phyloP scores from a whole-genome alignment of 148 eudicot genomes.

The Chenopodium suecicum region DNA sequence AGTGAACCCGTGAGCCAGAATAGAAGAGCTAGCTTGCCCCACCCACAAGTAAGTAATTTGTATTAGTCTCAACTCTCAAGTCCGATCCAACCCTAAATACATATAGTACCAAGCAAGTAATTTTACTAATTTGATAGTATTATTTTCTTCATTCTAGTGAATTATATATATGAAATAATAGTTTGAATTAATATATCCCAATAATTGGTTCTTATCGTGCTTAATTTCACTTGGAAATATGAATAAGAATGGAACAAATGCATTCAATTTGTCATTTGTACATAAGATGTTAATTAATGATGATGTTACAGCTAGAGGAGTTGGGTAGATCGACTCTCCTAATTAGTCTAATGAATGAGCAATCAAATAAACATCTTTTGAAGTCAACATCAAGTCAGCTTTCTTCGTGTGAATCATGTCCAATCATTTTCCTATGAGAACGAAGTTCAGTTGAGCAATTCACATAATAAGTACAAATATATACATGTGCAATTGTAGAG shows the following conservation, averaged over 20 bases:
- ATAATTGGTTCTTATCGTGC: background rate
- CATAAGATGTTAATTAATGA: background rate
- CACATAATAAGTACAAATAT: background rate
- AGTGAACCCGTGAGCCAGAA: too few species aligned
- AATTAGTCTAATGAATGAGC: background rate
- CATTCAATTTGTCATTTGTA: too few species aligned
- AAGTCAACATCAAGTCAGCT: background rate
- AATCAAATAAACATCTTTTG: background rate
- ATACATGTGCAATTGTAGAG: constrained; percentile 4
- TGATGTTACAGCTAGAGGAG: background rate
- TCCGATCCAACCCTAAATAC: too few species aligned
- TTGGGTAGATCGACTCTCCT: background rate
- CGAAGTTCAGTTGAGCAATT: background rate
- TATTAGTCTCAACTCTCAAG: too few species aligned
- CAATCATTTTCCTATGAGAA: background rate
- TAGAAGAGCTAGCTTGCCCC: too few species aligned
- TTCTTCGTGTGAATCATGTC: background rate
- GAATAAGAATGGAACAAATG: background rate
- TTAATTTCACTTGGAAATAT: background rate
- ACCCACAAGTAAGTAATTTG: too few species aligned
- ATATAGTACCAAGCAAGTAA: too few species aligned
- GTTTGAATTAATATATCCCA: too few species aligned
- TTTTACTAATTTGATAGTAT: too few species aligned
- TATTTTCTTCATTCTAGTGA: too few species aligned
- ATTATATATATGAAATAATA: too few species aligned